These are phyloP conservation scores for Fraxinus greggii DNA, from an alignment of 305 asterid species.

Conservation along the genomic window DNA sequence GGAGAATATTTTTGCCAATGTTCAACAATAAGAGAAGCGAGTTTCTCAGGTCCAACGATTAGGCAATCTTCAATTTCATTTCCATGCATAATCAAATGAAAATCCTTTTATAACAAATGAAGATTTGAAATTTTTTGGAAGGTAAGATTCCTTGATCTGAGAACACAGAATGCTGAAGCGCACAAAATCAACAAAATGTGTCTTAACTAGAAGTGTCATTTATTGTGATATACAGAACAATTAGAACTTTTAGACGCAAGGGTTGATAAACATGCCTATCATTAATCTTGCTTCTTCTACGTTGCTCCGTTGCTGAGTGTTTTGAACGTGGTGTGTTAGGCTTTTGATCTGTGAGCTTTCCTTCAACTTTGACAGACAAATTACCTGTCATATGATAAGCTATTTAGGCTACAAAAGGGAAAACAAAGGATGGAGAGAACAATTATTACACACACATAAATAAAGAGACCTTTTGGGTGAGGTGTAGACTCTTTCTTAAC, in stretches of 20 bases:
- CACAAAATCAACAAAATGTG: not conserved
- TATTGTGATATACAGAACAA: constrained; percentile 5
- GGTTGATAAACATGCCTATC: constrained; percentile 65
- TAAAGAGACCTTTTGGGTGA: constrained; percentile 58
- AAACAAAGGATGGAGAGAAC: constrained; percentile 5
- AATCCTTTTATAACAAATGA: not conserved
- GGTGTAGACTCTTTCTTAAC: constrained; percentile 68
- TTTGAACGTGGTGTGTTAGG: constrained; percentile 96
- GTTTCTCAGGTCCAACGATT: not conserved
- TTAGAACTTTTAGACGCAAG: not conserved
- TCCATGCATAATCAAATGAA: not conserved
- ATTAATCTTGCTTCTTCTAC: constrained; percentile 97
- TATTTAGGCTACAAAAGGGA: constrained; percentile 8
- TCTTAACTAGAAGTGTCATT: not conserved
- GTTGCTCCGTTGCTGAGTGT: constrained; percentile 99
- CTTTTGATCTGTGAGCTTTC: constrained; percentile 60
- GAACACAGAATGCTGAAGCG: constrained; percentile 1
- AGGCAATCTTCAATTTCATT: not conserved
- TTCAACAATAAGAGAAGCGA: not conserved
- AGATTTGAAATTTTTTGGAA: not conserved
- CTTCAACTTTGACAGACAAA: constrained; percentile 64
- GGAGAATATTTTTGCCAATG: not conserved
- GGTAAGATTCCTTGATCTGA: not conserved
- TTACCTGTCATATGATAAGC: constrained; percentile 44
- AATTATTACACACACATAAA: not conserved